phyloP scores from a whole-genome alignment of 441 rosid species.

The Melastoma candidum region DNA sequence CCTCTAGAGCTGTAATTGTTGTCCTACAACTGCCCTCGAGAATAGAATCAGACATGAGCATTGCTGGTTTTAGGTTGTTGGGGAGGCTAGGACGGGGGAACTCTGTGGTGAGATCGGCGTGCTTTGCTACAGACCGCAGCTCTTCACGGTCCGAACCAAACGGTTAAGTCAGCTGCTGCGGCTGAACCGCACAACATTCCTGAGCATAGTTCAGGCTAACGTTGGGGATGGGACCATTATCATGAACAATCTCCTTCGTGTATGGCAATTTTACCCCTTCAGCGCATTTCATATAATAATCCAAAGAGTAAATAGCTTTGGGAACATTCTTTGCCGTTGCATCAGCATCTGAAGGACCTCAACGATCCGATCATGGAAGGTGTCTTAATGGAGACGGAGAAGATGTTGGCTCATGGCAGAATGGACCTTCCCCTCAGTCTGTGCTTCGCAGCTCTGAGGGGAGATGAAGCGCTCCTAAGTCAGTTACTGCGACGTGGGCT shows the following conservation, averaged over 20 bases:
- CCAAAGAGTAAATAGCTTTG: neutral
- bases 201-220: constrained; percentile 11
- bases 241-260: constrained; percentile 13
- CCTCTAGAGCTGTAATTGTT: too few relatives aligned
- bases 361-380: constrained; percentile 55
- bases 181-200: constrained; percentile 12
- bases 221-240: constrained; percentile 13
- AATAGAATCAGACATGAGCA: neutral
- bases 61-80: constrained; percentile 10
- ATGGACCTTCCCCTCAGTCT: constrained; percentile 69
- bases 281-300: too few relatives aligned
- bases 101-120: constrained; percentile 17
- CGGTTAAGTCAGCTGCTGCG: constrained; percentile 16
- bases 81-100: constrained; percentile 10
- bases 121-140: constrained; percentile 11
- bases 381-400: constrained; percentile 50
- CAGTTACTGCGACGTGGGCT: constrained; percentile 54
- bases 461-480: constrained; percentile 44
- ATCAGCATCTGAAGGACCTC: constrained; percentile 55
- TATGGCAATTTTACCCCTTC: neutral
- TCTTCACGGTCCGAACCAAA: constrained; percentile 17
- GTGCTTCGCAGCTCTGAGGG: constrained; percentile 53
- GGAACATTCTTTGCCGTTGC: constrained; percentile 7
- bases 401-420: constrained; percentile 61
- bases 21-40: too few relatives aligned